phyloP scores from a whole-genome alignment of 495 filamentous ascomycete species.

The Hyaloscypha bicolor region DNA sequence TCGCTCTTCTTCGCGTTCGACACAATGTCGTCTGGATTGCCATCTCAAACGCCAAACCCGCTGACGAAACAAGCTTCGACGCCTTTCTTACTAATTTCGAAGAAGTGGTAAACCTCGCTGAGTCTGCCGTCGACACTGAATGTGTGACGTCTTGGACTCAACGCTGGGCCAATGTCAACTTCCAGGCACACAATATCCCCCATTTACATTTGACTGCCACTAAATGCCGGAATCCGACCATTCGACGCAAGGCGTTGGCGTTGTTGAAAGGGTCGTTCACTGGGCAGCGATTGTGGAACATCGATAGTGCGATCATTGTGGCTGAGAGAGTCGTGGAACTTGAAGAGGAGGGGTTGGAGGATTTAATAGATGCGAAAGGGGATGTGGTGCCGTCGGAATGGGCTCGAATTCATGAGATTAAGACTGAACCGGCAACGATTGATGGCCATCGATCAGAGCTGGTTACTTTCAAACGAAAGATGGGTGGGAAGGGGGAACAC shows the following conservation, averaged over 20 bases:
- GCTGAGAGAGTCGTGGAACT: slow-evolving; percentile 9
- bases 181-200: slow-evolving; percentile 37
- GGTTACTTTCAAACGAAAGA: background rate
- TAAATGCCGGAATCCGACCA: slow-evolving; percentile 44
- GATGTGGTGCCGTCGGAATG: background rate
- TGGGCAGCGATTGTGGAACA: background rate
- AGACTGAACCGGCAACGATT: background rate
- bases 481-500: background rate
- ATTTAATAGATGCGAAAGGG: background rate
- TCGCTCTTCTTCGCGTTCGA: background rate
- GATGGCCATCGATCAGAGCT: background rate
- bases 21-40: background rate
- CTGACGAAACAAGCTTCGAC: slow-evolving; percentile 7
- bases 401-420: background rate
- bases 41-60: background rate
- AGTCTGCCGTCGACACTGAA: background rate
- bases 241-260: slow-evolving; percentile 42
- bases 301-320: background rate
- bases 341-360: slow-evolving; percentile 7
- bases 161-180: background rate
- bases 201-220: slow-evolving; percentile 39
- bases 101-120: background rate
- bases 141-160: background rate
- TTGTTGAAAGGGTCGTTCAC: background rate
- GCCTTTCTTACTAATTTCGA: slow-evolving; percentile 5